phyloP scores from a whole-genome alignment of 768 basidiomycete species.

The Termitomyces sp. region DNA sequence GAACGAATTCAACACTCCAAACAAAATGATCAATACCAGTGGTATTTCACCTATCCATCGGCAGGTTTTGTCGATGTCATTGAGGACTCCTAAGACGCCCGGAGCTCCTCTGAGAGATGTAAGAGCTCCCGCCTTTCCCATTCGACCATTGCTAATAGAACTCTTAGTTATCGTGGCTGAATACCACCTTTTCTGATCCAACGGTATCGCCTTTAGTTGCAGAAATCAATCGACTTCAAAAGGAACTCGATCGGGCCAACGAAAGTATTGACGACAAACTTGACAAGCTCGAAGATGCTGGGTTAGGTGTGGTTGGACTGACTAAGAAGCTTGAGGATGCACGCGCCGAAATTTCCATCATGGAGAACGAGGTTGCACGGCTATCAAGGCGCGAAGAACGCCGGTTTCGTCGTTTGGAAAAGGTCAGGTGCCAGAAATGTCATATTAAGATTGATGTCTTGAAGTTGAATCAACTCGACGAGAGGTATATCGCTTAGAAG shows the following conservation, averaged over 20 bases:
- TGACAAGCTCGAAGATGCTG: constrained; percentile 80
- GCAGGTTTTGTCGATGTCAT: constrained; percentile 63
- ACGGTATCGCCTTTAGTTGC: constrained; percentile 60
- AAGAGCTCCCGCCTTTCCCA: constrained; percentile 29
- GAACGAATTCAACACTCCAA: constrained; percentile 55
- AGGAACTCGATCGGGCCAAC: constrained; percentile 76
- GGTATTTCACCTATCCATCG: constrained; percentile 78
- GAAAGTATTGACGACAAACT: constrained; percentile 87
- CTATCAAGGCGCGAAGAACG: constrained; percentile 69
- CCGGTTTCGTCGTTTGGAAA: constrained; percentile 55
- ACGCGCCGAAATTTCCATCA: constrained; percentile 44
- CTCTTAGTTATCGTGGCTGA: constrained; percentile 70
- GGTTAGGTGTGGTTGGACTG: constrained; percentile 68
- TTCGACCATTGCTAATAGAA: neutral
- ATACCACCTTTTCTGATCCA: constrained; percentile 55
- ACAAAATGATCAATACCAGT: constrained; percentile 48
- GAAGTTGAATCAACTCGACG: constrained; percentile 44
- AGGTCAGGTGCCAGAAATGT: constrained; percentile 69
- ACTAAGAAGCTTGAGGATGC: constrained; percentile 73
- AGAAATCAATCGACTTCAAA: constrained; percentile 72
- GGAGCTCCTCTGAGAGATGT: constrained; percentile 79
- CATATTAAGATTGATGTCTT: constrained; percentile 56
- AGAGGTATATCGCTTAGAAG: constrained; percentile 46
- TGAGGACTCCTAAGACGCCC: constrained; percentile 72
- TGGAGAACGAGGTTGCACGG: constrained; percentile 71